Evolutionary conservation across 306 rosid species (phyloP).

Genomic region (peach (Prunus persica)): DNA sequence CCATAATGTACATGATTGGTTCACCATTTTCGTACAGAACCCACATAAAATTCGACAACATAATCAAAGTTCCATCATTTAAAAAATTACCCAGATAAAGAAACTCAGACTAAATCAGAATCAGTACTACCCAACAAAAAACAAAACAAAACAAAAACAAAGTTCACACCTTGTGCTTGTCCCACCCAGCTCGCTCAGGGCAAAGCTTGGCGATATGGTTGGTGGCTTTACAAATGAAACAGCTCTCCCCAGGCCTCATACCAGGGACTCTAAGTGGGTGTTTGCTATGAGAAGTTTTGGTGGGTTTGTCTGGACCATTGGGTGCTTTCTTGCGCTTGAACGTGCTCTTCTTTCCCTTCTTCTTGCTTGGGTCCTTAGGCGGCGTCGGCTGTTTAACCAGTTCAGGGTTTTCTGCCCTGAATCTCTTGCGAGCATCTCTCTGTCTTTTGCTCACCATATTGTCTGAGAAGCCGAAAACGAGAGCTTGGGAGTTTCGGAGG

Average conservation of each 20-base stretch:
- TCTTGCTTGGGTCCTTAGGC: conserved; percentile 49
- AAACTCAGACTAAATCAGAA: background rate
- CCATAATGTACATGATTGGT: background rate
- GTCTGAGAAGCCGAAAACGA: background rate
- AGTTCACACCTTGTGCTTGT: conserved; percentile 53
- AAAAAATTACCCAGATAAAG: background rate
- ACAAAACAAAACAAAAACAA: background rate
- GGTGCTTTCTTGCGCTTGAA: conserved; percentile 44
- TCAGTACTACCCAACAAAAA: background rate
- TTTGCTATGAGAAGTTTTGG: conserved; percentile 32
- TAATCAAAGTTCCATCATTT: background rate
- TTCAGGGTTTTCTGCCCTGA: conserved; percentile 50
- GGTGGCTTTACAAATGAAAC: conserved; percentile 69
- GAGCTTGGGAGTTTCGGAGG: conserved; percentile 6
- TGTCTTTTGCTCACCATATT: conserved; percentile 81
- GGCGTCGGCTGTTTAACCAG: conserved; percentile 45
- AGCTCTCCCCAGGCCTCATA: conserved; percentile 89
- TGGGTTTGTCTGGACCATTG: conserved; percentile 24
- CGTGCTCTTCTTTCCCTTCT: conserved; percentile 39
- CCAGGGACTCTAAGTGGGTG: conserved; percentile 92
- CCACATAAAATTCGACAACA: background rate
- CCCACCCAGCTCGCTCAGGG: conserved; percentile 69
- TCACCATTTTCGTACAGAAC: background rate
- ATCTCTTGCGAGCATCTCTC: conserved; percentile 62
- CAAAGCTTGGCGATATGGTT: conserved; percentile 88